phyloP scores from a whole-genome alignment of 192 early-diverging fungal species.

The Mortierella claussenii region DNA sequence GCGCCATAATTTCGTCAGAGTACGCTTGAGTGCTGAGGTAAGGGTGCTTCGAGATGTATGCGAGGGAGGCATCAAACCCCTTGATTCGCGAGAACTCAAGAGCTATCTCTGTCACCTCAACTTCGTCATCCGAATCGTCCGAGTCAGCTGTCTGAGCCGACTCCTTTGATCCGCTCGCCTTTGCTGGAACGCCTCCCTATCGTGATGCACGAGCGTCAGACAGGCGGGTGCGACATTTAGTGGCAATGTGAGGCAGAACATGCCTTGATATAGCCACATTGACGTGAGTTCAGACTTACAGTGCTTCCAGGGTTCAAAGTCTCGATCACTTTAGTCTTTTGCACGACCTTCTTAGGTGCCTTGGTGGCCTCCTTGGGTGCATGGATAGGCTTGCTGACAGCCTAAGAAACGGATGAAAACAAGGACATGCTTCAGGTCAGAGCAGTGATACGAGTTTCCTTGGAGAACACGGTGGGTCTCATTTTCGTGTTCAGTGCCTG shows the following conservation, averaged over 20 bases:
- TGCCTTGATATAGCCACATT: no score
- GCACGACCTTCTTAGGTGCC: constrained; percentile 56
- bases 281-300: no score
- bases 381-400: constrained; percentile 59
- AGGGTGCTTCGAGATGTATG: constrained; percentile 77
- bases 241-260: not conserved
- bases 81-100: constrained; percentile 69
- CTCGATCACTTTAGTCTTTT: constrained; percentile 72
- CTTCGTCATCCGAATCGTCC: constrained; percentile 68
- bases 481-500: no score
- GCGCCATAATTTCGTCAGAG: constrained; percentile 85
- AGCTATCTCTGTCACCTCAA: constrained; percentile 62
- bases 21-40: constrained; percentile 75
- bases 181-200: constrained; percentile 38
- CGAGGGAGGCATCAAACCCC: constrained; percentile 67
- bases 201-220: not conserved
- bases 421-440: constrained; percentile 1
- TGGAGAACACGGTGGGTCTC: no score
- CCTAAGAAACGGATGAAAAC: constrained; percentile 15
- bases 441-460: no score
- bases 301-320: constrained; percentile 66
- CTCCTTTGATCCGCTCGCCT: constrained; percentile 26
- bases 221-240: not conserved
- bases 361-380: constrained; percentile 38
- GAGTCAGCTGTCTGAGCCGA: constrained; percentile 21